phyloP scores from a whole-genome alignment of 352 stramenopile species.

The Globisporangium iwayamae region DNA sequence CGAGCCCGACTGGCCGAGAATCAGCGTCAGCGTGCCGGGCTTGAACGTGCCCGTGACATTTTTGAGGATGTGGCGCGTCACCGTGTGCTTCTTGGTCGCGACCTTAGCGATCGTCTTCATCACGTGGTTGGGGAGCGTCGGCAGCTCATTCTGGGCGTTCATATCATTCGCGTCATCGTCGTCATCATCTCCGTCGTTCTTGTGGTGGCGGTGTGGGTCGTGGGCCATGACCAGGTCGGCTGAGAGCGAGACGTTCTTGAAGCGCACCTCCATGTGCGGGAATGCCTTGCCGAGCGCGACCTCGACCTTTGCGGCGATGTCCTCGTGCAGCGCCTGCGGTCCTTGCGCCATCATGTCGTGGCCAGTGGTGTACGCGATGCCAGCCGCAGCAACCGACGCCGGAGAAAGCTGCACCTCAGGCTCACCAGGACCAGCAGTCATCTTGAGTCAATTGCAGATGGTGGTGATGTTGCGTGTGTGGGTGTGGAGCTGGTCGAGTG shows the following conservation, averaged over 20 bases:
- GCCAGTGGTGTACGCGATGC: constrained; percentile 25
- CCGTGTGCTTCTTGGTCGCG: constrained; percentile 14
- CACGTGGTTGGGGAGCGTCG: constrained; percentile 38
- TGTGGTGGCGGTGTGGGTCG: constrained; percentile 5
- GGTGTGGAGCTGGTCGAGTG: background rate
- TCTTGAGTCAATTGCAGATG: background rate
- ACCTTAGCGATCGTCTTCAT: constrained; percentile 22
- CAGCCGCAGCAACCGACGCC: background rate
- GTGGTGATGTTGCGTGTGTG: background rate
- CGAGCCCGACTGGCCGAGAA: constrained; percentile 46
- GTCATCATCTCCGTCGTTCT: background rate
- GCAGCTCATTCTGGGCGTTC: constrained; percentile 26
- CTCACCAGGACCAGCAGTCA: constrained; percentile 7
- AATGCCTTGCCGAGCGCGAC: constrained; percentile 29
- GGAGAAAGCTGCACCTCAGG: constrained; percentile 2
- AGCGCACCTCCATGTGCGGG: constrained; percentile 48
- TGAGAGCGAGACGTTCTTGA: constrained; percentile 40
- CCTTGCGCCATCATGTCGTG: constrained; percentile 30
- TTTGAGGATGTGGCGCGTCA: constrained; percentile 18
- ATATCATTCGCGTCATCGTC: background rate
- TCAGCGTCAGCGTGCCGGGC: constrained; percentile 51
- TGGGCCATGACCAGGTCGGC: constrained; percentile 30
- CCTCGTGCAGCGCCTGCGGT: constrained; percentile 28
- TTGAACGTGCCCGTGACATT: constrained; percentile 31
- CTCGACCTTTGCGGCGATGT: constrained; percentile 34